A percentile compares a stretch with the other conserved stretches of the same genome.
Evolutionary conservation across 768 basidiomycete species (phyloP).

Genomic region (Calocybe gangraenosa): DNA sequence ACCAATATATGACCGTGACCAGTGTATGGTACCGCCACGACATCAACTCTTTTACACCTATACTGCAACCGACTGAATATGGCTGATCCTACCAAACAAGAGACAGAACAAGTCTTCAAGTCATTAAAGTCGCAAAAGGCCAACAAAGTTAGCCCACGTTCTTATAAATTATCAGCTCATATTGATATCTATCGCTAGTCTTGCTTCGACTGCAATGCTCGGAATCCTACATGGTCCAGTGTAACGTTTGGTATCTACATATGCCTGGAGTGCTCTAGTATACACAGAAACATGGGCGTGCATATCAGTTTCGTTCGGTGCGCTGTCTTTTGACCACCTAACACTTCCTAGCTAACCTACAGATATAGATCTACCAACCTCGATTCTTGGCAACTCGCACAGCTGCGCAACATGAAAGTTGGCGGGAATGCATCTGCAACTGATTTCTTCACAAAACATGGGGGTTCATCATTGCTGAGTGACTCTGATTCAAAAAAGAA

Average conservation of each 20-base stretch:
- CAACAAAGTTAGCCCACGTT: slow-evolving; percentile 61
- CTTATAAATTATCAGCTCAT: neutral
- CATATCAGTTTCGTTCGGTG: slow-evolving; percentile 97
- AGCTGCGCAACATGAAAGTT: slow-evolving; percentile 94
- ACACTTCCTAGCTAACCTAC: slow-evolving; percentile 6
- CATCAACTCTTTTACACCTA: slow-evolving; percentile 21
- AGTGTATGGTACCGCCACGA: slow-evolving; percentile 27
- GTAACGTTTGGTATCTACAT: slow-evolving; percentile 97
- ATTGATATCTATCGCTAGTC: slow-evolving; percentile 20
- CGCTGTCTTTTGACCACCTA: slow-evolving; percentile 21
- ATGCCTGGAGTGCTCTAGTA: slow-evolving; percentile 93
- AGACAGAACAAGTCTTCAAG: slow-evolving; percentile 84
- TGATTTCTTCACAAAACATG: slow-evolving; percentile 89
- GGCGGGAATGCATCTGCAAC: slow-evolving; percentile 86
- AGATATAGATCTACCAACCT: slow-evolving; percentile 89
- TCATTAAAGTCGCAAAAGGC: slow-evolving; percentile 80
- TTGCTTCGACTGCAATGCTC: slow-evolving; percentile 94
- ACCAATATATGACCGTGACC: slow-evolving; percentile 3
- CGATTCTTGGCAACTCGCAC: slow-evolving; percentile 87
- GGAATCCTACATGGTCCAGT: slow-evolving; percentile 97
- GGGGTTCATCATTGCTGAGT: slow-evolving; percentile 63
- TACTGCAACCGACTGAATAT: slow-evolving; percentile 31
- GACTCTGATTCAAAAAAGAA: slow-evolving; percentile 84
- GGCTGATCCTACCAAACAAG: slow-evolving; percentile 78
- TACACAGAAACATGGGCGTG: slow-evolving; percentile 96